Percentiles rank a stretch among this genome's conserved stretches.
Evolutionary conservation across 1,284 basidiomycete genomes (phyloP).

Genomic region (Malassezia obtusa): DNA sequence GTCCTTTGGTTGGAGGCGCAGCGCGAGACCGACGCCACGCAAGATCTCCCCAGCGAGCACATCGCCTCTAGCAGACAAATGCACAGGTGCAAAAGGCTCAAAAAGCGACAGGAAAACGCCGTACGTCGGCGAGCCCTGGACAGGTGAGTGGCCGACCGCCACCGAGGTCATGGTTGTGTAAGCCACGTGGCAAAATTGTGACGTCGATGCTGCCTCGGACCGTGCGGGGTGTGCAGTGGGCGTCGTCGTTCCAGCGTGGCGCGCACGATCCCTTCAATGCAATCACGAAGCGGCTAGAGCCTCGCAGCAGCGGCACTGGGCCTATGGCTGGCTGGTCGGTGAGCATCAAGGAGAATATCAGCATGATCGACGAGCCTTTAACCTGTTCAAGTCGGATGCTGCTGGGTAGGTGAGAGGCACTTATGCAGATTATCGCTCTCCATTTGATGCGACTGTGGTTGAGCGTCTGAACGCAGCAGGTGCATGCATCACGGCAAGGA

Average conservation of each 20-base stretch:
- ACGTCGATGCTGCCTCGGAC: background rate
- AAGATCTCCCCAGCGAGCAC: too few species aligned
- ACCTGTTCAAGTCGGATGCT: conserved; percentile 41
- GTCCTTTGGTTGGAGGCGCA: background rate
- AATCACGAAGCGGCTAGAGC: conserved; percentile 10
- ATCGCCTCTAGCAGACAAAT: background rate
- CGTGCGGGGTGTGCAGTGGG: background rate
- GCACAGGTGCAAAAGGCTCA: background rate
- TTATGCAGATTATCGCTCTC: conserved; percentile 56
- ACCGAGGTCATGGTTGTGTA: background rate
- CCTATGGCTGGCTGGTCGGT: conserved; percentile 30
- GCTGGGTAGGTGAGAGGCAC: background rate
- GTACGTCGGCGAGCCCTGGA: too few species aligned
- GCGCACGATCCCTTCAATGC: conserved; percentile 26
- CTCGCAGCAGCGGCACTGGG: background rate
- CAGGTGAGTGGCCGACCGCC: too few species aligned
- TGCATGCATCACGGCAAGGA: conserved; percentile 70
- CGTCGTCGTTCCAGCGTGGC: conserved; percentile 1
- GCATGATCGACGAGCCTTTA: conserved; percentile 21
- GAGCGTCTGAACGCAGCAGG: conserved; percentile 58
- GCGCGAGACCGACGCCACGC: background rate
- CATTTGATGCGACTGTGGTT: conserved; percentile 81
- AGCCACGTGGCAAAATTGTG: background rate
- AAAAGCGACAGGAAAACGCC: background rate
- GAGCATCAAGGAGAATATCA: conserved; percentile 43